Evolutionary conservation across 2,329 filamentous ascomycete genomes (phyloP).

Genomic region (Onygenales sp.): DNA sequence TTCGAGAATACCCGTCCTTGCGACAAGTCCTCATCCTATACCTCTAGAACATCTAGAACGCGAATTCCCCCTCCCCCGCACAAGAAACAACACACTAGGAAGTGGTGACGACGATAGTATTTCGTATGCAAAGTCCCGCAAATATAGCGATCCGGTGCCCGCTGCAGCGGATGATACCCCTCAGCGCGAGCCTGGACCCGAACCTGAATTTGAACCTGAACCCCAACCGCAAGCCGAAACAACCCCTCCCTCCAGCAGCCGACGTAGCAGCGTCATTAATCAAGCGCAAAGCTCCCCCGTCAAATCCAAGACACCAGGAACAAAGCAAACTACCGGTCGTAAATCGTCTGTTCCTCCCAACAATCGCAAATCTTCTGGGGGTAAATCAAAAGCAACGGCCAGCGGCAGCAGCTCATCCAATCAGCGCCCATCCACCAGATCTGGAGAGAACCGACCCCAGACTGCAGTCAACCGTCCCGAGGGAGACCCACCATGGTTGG

Average conservation of each 20-base stretch:
- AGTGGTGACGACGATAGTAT: slow-evolving; percentile 53
- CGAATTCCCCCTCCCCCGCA: slow-evolving; percentile 57
- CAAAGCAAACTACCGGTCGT: slow-evolving; percentile 25
- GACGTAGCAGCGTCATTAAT: slow-evolving; percentile 13
- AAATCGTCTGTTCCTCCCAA: slow-evolving; percentile 30
- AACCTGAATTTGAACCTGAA: not conserved
- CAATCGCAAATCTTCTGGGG: slow-evolving; percentile 30
- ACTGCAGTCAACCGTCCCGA: slow-evolving; percentile 64
- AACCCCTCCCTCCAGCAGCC: slow-evolving; percentile 4
- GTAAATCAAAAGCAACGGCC: slow-evolving; percentile 25
- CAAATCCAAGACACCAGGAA: slow-evolving; percentile 16
- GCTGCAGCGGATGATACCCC: not conserved
- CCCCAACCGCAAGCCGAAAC: slow-evolving; percentile 15
- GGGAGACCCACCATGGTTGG: slow-evolving; percentile 91
- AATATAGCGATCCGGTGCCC: slow-evolving; percentile 13
- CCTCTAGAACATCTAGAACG: slow-evolving; percentile 63
- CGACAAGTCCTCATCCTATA: slow-evolving; percentile 67
- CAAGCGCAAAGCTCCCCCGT: slow-evolving; percentile 16
- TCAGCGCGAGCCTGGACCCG: slow-evolving; percentile 1
- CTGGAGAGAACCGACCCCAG: slow-evolving; percentile 43
- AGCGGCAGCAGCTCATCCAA: slow-evolving; percentile 29
- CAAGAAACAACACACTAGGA: slow-evolving; percentile 45
- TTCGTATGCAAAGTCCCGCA: slow-evolving; percentile 51
- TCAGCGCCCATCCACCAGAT: slow-evolving; percentile 53
- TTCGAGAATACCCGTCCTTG: slow-evolving; percentile 81